Percentiles rank a stretch among this genome's conserved stretches.
These are phyloP conservation scores for Galerina marginata DNA, from an alignment of 768 basidiomycete species.

Conservation along the genomic window DNA sequence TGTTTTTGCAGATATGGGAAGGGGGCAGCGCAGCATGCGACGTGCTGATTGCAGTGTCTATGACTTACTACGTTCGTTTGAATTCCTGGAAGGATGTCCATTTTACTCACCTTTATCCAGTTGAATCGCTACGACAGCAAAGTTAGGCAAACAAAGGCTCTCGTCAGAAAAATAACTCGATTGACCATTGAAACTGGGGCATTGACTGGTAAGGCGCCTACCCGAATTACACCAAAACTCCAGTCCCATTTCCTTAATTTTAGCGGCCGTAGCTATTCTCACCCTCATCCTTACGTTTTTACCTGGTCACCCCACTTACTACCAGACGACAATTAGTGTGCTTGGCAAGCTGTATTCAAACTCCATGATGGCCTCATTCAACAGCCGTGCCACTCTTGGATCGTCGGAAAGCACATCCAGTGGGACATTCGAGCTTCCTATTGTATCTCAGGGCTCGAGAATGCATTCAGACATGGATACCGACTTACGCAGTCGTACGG, in stretches of 20 bases:
- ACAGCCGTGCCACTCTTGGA: constrained; percentile 13
- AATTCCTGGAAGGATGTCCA: background rate
- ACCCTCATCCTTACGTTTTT: constrained; percentile 14
- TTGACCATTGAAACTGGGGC: constrained; percentile 9
- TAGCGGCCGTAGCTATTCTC: constrained; percentile 17
- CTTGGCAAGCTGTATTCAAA: constrained; percentile 19
- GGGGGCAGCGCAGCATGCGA: constrained; percentile 20
- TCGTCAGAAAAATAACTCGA: constrained; percentile 12
- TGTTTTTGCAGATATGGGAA: constrained; percentile 17
- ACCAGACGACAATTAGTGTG: constrained; percentile 11
- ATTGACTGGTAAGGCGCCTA: constrained; percentile 10
- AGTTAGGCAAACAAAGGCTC: constrained; percentile 3
- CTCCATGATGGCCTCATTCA: constrained; percentile 20
- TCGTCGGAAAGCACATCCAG: background rate
- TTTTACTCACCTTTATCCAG: constrained; percentile 1
- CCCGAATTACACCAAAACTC: background rate
- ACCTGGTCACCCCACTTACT: constrained; percentile 15
- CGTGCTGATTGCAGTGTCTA: constrained; percentile 18
- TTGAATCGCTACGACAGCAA: constrained; percentile 2
- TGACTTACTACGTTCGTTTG: constrained; percentile 18
- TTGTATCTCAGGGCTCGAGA: constrained; percentile 1
- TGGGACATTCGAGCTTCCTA: background rate
- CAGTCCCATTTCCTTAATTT: too few species aligned
- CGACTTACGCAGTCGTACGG: background rate
- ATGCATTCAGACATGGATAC: background rate